Conservation (phyloP, 495 filamentous ascomycete genomes). For the Hypoxylon cercidicola region DNA sequence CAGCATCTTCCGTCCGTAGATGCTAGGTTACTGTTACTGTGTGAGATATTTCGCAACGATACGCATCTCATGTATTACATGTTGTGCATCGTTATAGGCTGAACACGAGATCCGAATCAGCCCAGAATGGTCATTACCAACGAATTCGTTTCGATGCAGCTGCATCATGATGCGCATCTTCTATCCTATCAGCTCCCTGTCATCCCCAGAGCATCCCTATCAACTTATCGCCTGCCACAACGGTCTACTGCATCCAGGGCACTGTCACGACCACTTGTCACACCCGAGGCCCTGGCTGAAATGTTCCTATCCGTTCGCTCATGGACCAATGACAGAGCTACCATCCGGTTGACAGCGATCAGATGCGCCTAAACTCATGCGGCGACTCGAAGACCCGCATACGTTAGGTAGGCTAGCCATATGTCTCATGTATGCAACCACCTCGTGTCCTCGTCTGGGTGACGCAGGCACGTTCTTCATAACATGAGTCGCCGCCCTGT, state of each 20-base stretch:
- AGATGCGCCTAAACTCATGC: constrained; percentile 29
- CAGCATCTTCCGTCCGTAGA: constrained; percentile 16
- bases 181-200: not conserved
- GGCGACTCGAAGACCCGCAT: constrained; percentile 31
- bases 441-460: constrained; percentile 38
- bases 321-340: constrained; percentile 28
- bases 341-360: constrained; percentile 32
- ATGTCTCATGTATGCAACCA: constrained; percentile 38
- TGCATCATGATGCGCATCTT: constrained; percentile 5
- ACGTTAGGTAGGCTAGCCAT: not conserved
- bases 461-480: constrained; percentile 21
- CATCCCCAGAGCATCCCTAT: constrained; percentile 1
- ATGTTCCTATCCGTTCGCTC: constrained; percentile 36
- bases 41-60: not conserved
- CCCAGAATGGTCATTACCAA: constrained; percentile 12
- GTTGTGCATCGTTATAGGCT: constrained; percentile 31
- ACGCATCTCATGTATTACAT: constrained; percentile 17
- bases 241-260: constrained; percentile 31
- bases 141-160: constrained; percentile 27
- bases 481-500: constrained; percentile 23
- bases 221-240: constrained; percentile 25
- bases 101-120: constrained; percentile 36
- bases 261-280: constrained; percentile 23
- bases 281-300: constrained; percentile 29
- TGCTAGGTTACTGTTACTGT: not conserved